Evolutionary conservation across 2,329 filamentous ascomycete species (phyloP).

Genomic region (Acrodontium crateriforme): DNA sequence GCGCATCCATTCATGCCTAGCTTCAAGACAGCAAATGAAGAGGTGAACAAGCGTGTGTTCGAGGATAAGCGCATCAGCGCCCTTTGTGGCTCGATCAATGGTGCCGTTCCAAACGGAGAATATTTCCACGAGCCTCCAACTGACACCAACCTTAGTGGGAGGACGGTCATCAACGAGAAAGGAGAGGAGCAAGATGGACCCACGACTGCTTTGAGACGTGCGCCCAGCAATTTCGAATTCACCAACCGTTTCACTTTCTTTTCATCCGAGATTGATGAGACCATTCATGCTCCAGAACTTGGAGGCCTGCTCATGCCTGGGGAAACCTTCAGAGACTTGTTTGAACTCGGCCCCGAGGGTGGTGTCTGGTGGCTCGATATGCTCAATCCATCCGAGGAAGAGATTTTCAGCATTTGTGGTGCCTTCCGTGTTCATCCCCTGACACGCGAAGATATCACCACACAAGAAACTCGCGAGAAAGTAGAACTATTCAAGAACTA

Average conservation of each 20-base stretch:
- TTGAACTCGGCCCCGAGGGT: slow-evolving; percentile 53
- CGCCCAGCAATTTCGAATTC: slow-evolving; percentile 13
- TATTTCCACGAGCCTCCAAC: too few species aligned
- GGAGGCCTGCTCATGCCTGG: slow-evolving; percentile 79
- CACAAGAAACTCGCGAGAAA: slow-evolving; percentile 92
- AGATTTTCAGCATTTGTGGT: slow-evolving; percentile 76
- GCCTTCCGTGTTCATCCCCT: slow-evolving; percentile 92
- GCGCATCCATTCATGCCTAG: slow-evolving; percentile 26
- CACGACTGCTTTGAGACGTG: slow-evolving; percentile 12
- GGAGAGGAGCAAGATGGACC: slow-evolving; percentile 23
- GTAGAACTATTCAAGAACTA: slow-evolving; percentile 96
- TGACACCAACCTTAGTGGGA: slow-evolving; percentile 19
- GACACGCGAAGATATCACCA: slow-evolving; percentile 91
- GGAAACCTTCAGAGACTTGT: slow-evolving; percentile 79
- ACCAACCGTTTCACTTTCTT: slow-evolving; percentile 91
- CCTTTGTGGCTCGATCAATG: slow-evolving; percentile 4
- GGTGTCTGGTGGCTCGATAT: slow-evolving; percentile 99
- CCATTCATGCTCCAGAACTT: slow-evolving; percentile 79
- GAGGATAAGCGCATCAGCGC: slow-evolving; percentile 23
- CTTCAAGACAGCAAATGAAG: slow-evolving; percentile 12
- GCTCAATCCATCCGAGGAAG: slow-evolving; percentile 76
- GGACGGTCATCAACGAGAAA: slow-evolving; percentile 28
- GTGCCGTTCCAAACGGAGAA: slow-evolving; percentile 12
- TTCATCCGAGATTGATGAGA: slow-evolving; percentile 85
- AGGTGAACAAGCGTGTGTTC: slow-evolving; percentile 37